Evolutionary conservation across 306 rosid genomes (phyloP).

Genomic region (Amphicarpaea edgeworthii): DNA sequence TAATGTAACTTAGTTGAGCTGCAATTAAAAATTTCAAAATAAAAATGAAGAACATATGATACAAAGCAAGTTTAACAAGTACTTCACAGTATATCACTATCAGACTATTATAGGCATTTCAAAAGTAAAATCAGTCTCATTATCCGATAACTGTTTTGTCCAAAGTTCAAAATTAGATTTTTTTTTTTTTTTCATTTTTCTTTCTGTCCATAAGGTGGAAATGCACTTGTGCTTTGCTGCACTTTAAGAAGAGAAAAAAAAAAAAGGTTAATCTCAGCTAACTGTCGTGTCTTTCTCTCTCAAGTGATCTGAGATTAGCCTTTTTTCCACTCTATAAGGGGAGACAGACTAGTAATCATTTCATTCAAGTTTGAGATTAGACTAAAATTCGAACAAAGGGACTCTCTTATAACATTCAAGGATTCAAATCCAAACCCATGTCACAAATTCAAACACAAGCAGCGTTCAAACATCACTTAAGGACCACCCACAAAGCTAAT

Average conservation of each 20-base stretch:
- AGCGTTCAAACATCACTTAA: slow-evolving; percentile 24
- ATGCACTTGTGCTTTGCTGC: neutral
- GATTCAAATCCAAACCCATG: neutral
- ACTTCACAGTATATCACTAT: slow-evolving; percentile 14
- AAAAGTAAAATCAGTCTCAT: slow-evolving; percentile 21
- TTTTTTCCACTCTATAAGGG: no score
- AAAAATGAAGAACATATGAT: slow-evolving; percentile 32
- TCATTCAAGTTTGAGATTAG: no score
- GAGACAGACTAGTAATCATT: no score
- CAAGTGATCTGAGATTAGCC: no score
- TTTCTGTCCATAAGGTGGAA: neutral
- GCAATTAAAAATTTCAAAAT: slow-evolving; percentile 47
- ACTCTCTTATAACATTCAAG: neutral
- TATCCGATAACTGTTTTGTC: slow-evolving; percentile 4
- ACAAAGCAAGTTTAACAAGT: slow-evolving; percentile 17
- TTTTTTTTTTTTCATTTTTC: neutral
- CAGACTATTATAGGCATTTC: slow-evolving; percentile 26
- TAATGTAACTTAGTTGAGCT: slow-evolving; percentile 70
- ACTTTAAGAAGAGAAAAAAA: slow-evolving; percentile 21
- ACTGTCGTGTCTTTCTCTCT: no score
- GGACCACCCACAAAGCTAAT: slow-evolving; percentile 14
- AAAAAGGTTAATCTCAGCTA: neutral
- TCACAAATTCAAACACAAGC: slow-evolving; percentile 7
- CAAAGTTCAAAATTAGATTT: slow-evolving; percentile 8
- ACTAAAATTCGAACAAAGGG: no score